phyloP scores from a whole-genome alignment of 345 rosid genomes.

The Salix brachista region DNA sequence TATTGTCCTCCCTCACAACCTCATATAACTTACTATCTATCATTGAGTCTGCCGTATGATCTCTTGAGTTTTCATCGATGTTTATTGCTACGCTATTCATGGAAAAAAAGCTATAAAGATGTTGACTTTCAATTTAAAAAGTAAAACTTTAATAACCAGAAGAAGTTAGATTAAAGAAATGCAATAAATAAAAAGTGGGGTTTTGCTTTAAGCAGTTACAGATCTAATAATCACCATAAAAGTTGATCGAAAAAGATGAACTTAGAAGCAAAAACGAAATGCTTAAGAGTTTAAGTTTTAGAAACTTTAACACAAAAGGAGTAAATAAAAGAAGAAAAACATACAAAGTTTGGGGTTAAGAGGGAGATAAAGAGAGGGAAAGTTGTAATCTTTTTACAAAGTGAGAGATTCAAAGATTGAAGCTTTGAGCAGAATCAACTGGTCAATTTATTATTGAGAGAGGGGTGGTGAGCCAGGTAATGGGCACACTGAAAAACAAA shows the following conservation, averaged over 20 bases:
- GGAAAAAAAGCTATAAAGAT: not conserved
- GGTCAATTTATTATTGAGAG: no score
- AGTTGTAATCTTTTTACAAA: no score
- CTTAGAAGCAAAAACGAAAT: constrained; percentile 1
- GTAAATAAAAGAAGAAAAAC: no score
- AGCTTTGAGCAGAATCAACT: no score
- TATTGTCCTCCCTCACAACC: not conserved
- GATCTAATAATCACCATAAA: constrained; percentile 30
- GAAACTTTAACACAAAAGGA: constrained; percentile 33
- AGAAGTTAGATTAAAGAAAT: constrained; percentile 10
- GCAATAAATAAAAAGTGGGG: constrained; percentile 24
- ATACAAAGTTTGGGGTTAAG: no score
- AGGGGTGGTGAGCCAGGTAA: no score
- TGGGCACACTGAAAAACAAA: no score
- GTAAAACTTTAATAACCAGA: not conserved
- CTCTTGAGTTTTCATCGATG: not conserved
- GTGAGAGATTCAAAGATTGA: no score
- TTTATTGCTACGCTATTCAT: not conserved
- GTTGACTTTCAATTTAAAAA: constrained; percentile 9
- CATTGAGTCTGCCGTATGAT: not conserved
- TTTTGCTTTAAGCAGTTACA: constrained; percentile 25
- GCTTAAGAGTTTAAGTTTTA: constrained; percentile 40
- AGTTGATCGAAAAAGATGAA: not conserved
- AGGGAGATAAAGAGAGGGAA: no score
- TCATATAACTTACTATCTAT: not conserved